These are phyloP conservation scores for Prunus dulcis DNA, from an alignment of 306 rosid species.

Conservation along the genomic window DNA sequence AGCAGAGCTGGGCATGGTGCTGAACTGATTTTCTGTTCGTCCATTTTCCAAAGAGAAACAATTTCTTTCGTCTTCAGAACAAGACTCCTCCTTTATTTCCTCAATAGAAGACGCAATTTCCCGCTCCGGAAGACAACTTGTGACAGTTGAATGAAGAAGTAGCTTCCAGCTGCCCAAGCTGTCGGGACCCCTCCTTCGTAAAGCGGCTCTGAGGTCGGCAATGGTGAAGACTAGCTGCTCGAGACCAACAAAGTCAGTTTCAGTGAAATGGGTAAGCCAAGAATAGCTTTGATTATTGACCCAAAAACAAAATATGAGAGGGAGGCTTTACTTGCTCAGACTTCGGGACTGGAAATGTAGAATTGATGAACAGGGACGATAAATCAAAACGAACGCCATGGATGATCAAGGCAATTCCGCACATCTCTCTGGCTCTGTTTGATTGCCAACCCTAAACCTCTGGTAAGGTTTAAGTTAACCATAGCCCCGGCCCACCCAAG, in stretches of 20 bases:
- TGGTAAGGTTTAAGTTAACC: neutral
- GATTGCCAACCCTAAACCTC: neutral
- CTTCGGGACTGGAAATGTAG: constrained; percentile 18
- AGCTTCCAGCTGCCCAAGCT: constrained; percentile 60
- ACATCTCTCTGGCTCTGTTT: constrained; percentile 38
- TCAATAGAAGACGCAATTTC: constrained; percentile 37
- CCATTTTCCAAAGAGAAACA: constrained; percentile 15
- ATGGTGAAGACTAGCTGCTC: constrained; percentile 40
- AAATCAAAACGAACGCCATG: constrained; percentile 54
- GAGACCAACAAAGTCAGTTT: neutral
- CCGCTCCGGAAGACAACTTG: constrained; percentile 8
- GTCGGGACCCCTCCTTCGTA: constrained; percentile 87
- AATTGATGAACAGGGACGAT: constrained; percentile 35
- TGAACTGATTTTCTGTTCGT: neutral
- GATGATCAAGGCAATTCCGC: constrained; percentile 81
- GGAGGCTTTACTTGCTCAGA: constrained; percentile 46
- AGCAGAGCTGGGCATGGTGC: neutral
- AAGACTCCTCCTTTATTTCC: constrained; percentile 25
- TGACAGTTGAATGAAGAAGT: constrained; percentile 26
- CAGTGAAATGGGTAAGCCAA: neutral
- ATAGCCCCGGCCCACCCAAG: neutral
- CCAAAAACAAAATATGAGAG: neutral
- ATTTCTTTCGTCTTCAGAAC: neutral
- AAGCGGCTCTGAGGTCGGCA: constrained; percentile 58
- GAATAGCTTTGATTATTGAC: neutral